These are phyloP conservation scores for Ascochyta lentis DNA, from an alignment of 2,329 filamentous ascomycete genomes.

Conservation along the genomic window DNA sequence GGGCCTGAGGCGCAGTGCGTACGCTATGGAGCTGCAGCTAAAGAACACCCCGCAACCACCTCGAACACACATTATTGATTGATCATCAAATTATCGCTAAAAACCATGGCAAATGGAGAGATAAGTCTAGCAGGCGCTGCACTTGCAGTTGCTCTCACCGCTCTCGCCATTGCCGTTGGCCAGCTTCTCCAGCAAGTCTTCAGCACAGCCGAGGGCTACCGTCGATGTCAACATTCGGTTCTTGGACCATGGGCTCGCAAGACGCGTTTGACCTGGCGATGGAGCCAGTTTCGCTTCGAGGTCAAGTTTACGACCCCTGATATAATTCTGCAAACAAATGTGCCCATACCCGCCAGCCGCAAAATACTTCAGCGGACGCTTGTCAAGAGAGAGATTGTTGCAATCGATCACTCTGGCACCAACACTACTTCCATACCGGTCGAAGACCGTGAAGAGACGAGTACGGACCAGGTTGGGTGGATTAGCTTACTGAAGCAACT, in stretches of 20 bases:
- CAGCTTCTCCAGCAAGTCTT: constrained; percentile 20
- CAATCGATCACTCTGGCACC: not conserved
- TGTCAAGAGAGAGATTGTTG: not conserved
- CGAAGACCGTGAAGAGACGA: constrained; percentile 1
- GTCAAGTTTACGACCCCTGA: constrained; percentile 19
- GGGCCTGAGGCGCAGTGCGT: not conserved
- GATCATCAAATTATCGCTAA: too few relatives aligned
- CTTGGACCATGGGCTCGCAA: constrained; percentile 11
- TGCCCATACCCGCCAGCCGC: not conserved
- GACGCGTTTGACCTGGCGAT: constrained; percentile 1
- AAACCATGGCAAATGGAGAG: not conserved
- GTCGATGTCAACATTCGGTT: constrained; percentile 12
- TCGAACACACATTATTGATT: not conserved
- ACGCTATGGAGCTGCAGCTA: not conserved
- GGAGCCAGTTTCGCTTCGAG: constrained; percentile 15
- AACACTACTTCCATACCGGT: not conserved
- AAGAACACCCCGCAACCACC: not conserved
- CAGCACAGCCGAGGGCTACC: constrained; percentile 19
- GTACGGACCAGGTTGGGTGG: constrained; percentile 4
- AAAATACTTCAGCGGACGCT: not conserved
- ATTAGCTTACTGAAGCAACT: constrained; percentile 7
- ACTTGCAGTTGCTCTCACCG: constrained; percentile 8
- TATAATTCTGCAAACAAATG: constrained; percentile 1
- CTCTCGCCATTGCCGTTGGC: constrained; percentile 12
- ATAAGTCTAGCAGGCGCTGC: constrained; percentile 3